These are phyloP conservation scores for Curvularia sp. DNA, from an alignment of 2,329 filamentous ascomycete genomes.

Conservation along the genomic window DNA sequence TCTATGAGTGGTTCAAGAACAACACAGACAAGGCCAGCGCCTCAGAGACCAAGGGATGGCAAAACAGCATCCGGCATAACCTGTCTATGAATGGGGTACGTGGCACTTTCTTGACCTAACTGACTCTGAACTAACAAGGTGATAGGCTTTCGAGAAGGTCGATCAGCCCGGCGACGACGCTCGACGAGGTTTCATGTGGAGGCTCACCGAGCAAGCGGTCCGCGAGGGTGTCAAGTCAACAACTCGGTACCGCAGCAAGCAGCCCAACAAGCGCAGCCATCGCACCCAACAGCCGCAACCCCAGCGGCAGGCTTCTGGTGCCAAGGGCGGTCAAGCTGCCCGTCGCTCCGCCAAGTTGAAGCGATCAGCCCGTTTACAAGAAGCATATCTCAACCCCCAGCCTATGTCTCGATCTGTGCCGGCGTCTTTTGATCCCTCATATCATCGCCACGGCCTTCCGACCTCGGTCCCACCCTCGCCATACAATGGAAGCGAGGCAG, in stretches of 20 bases:
- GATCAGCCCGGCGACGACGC: slow-evolving; percentile 57
- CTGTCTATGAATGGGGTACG: slow-evolving; percentile 92
- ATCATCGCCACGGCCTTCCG: slow-evolving; percentile 11
- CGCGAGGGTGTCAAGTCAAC: slow-evolving; percentile 81
- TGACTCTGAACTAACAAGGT: slow-evolving; percentile 17
- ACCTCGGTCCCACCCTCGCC: slow-evolving; percentile 25
- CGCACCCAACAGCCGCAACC: slow-evolving; percentile 38
- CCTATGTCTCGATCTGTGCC: slow-evolving; percentile 30
- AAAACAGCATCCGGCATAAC: slow-evolving; percentile 95
- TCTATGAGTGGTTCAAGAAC: slow-evolving; percentile 87
- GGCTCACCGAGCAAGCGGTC: slow-evolving; percentile 73
- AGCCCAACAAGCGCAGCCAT: slow-evolving; percentile 53
- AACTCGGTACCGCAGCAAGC: slow-evolving; percentile 63
- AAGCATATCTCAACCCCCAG: slow-evolving; percentile 29
- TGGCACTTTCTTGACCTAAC: neutral
- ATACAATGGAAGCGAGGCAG: slow-evolving; percentile 32
- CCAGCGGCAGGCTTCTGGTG: slow-evolving; percentile 55
- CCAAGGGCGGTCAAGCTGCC: slow-evolving; percentile 55
- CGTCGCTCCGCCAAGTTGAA: slow-evolving; percentile 37
- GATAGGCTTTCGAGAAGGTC: slow-evolving; percentile 64
- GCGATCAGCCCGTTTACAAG: slow-evolving; percentile 30
- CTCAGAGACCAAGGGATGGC: slow-evolving; percentile 72
- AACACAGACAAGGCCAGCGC: slow-evolving; percentile 78
- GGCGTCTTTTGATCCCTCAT: slow-evolving; percentile 19
- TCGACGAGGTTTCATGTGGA: slow-evolving; percentile 79